Percentiles rank a stretch among this genome's conserved stretches.
These are phyloP conservation scores for Ceratocystis alfenasii DNA, from an alignment of 2,329 filamentous ascomycete species.

Conservation along the genomic window DNA sequence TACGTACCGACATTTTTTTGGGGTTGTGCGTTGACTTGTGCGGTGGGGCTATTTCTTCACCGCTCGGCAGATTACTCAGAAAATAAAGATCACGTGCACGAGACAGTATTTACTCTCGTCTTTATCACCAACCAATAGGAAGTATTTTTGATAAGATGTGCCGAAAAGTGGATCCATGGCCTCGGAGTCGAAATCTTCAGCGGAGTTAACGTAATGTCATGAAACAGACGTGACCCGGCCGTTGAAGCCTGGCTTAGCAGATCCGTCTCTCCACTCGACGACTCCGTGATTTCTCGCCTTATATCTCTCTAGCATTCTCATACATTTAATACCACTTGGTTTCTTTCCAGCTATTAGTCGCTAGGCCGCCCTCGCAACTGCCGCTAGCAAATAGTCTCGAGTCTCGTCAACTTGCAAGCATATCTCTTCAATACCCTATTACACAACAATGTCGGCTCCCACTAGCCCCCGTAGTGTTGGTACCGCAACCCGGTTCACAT, in stretches of 20 bases:
- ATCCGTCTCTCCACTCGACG: conserved; percentile 2
- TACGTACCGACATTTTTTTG: conserved; percentile 22
- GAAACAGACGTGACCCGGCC: conserved; percentile 12
- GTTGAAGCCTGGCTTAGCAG: conserved; percentile 10
- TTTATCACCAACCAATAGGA: conserved; percentile 20
- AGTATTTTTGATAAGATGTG: conserved; percentile 9
- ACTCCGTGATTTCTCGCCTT: neutral
- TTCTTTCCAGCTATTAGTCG: neutral
- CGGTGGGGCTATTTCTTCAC: conserved; percentile 17
- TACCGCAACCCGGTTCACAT: conserved; percentile 62
- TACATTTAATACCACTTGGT: neutral
- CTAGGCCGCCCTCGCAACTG: neutral
- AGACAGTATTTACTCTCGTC: neutral
- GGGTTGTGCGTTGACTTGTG: conserved; percentile 21
- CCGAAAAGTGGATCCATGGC: conserved; percentile 9
- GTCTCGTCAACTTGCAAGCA: neutral
- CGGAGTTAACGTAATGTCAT: conserved; percentile 16
- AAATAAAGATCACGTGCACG: conserved; percentile 19
- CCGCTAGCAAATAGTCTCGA: neutral
- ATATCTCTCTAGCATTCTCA: neutral
- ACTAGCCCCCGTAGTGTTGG: conserved; percentile 55
- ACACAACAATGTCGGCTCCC: conserved; percentile 32
- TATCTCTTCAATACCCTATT: neutral
- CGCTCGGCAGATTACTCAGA: conserved; percentile 17
- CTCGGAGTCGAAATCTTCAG: conserved; percentile 14